Evolutionary conservation across 768 basidiomycete genomes (phyloP).

Genomic region (Leucosporidium creatinivorum): DNA sequence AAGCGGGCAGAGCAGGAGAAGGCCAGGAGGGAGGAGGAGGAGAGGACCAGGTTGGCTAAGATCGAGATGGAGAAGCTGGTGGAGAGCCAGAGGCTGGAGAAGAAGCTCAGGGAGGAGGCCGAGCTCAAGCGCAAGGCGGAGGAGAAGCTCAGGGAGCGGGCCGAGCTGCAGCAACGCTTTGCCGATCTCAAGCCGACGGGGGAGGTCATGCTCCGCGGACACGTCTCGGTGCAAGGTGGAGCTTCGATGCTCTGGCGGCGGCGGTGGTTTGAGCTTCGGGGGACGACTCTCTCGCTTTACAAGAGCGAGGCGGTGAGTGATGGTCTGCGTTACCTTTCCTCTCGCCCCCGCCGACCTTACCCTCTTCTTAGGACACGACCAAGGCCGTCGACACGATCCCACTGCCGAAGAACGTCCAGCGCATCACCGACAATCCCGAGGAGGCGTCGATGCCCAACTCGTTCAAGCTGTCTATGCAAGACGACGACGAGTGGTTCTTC

Average conservation of each 20-base stretch:
- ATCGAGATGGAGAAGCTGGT: slow-evolving; percentile 25
- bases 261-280: slow-evolving; percentile 10
- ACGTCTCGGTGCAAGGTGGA: slow-evolving; percentile 20
- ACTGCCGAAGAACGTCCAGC: background rate
- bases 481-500: slow-evolving; percentile 17
- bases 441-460: slow-evolving; percentile 24
- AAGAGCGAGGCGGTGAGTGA: slow-evolving; percentile 17
- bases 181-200: background rate
- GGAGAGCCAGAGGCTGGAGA: slow-evolving; percentile 12
- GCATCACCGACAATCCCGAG: slow-evolving; percentile 6
- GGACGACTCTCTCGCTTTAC: background rate
- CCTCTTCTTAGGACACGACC: slow-evolving; percentile 1
- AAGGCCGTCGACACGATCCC: slow-evolving; percentile 6
- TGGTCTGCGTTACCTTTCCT: too few relatives aligned
- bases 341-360: background rate
- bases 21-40: slow-evolving; percentile 10
- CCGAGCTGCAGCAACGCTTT: background rate
- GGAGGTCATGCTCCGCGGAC: slow-evolving; percentile 18
- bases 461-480: slow-evolving; percentile 8
- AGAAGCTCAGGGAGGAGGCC: slow-evolving; percentile 16
- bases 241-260: slow-evolving; percentile 23
- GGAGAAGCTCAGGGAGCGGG: background rate
- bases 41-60: slow-evolving; percentile 10
- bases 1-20: background rate
- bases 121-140: background rate